Base-by-base conservation (phyloP, 768 basidiomycete genomes). In the Leccinum incarnatum region DNA sequence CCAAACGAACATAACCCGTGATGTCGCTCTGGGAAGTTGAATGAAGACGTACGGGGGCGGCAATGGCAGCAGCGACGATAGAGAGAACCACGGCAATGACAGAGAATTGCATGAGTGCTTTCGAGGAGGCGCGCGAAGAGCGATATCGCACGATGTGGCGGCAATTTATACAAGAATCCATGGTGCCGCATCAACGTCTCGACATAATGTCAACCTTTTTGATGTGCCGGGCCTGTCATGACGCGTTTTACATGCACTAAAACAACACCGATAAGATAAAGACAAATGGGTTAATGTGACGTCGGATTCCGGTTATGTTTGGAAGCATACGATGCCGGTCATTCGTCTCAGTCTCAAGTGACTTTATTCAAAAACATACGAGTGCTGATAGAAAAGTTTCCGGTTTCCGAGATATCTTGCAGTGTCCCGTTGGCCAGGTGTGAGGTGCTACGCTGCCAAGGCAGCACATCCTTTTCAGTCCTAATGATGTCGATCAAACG, bases 101-200 rank as follows among this genome's bases (percentile, higher is more conserved):
- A 32, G 53, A 58, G 47, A 58, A n/a, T 17, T 55, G 27, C 57
- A 58, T 58, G 45, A 21, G 36, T 25, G 21, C 40, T 42, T 42
- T 42, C 40, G n/a, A 19, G n/a, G 15, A 15, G 40, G 37, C 17
- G 7, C 40, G n/a, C n/a, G 40, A 9, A 19, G 40, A 42, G n/a
- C 9, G n/a, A n/a, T 42, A 42, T 19, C 10, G 17, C n/a, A 19
- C 10, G n/a, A 42, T 2, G n/a, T 42, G n/a, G 40, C 17, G 40
- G 40, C 4, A 42, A n/a, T 42, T 42, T 42, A 42, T 42, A 42
- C 40, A 19, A 10, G 40, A 42, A 42, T 42, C 40, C n/a, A 9
- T 42, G 17, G 8, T 19, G 4, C 40, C 17, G 17, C 40, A 42
- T 42, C 40, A 42, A 19, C 9, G n/a, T 42, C n/a, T 42, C 40